Base-by-base conservation (phyloP, 106 monocot species). In the Agapanthus africanus region DNA sequence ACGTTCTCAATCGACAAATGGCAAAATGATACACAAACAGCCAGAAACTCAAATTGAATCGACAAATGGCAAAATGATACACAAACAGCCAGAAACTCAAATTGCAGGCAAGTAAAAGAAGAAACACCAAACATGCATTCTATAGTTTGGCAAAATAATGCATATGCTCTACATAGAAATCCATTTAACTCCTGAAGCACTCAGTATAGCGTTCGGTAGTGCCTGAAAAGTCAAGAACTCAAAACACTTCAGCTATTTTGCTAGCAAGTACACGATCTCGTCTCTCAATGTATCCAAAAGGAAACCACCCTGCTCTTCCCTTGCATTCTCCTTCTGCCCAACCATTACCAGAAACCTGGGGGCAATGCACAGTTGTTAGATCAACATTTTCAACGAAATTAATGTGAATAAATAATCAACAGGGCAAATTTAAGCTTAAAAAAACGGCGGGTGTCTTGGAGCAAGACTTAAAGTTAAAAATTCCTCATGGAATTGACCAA, bases 271-370 rank as follows among this genome's bases (percentile, higher is more conserved):
- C 92, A 46, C 92, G 89, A 1, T 97, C 92, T 10, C 89, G 70
- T 79, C 77, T 92, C 73, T 97, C 92, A 16, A 97, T 74, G 66
- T 80, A 86, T 36, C 66, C 89, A 42, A 47, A 86, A 25, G 97
- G 97, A 64, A 97, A 97, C 97, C 97, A 97, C 18, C 97, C 97
- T 7, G 92, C 97, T 83, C 73, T 89, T 8, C 97, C 97, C 73
- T 79, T 87, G 77, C 84, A 87, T 77, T 97, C 97, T 40, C 97
- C 97, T 81, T 97, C 97, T 1, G 97, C 91, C 97, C 97, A 97
- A 51, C 97, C 97, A 80, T 84, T 84, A 38, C 71, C 65, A 2
- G 89, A 76, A 22, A 97, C 82, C 97, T 97, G 73, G n/a, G n/a
- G n/a, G n/a, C n/a, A n/a, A n/a, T 14, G 63, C 65, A 67, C 1